phyloP scores from a whole-genome alignment of 2,329 filamentous ascomycete species.

The Apiospora hydei region DNA sequence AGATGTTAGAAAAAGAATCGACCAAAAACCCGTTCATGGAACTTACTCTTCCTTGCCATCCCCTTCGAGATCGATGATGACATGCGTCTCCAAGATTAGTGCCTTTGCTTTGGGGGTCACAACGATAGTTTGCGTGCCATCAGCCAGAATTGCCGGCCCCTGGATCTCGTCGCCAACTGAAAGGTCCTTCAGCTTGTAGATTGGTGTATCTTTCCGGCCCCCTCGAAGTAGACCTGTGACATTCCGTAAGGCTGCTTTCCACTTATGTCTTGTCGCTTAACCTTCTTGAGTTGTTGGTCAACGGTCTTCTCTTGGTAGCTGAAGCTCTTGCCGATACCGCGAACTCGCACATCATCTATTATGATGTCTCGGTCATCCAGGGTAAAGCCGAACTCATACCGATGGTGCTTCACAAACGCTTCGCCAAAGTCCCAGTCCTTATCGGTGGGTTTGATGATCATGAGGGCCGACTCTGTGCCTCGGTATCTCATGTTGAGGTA shows the following conservation, averaged over 20 bases:
- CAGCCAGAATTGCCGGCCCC: slow-evolving; percentile 86
- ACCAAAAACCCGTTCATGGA: not conserved
- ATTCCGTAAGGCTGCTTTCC: slow-evolving; percentile 69
- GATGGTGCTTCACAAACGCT: slow-evolving; percentile 86
- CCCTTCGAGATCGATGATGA: slow-evolving; percentile 83
- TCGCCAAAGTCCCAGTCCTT: slow-evolving; percentile 82
- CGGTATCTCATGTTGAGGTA: slow-evolving; percentile 95
- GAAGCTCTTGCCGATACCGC: slow-evolving; percentile 90
- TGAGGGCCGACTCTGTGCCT: slow-evolving; percentile 88
- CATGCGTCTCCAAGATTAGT: slow-evolving; percentile 82
- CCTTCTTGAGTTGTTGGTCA: slow-evolving; percentile 79
- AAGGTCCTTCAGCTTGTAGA: slow-evolving; percentile 83
- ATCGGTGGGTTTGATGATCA: slow-evolving; percentile 77
- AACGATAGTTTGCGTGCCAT: slow-evolving; percentile 90
- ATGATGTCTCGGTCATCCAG: slow-evolving; percentile 85
- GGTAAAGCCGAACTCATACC: slow-evolving; percentile 93
- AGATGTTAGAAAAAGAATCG: not conserved
- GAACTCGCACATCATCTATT: slow-evolving; percentile 85
- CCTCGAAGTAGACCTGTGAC: slow-evolving; percentile 85
- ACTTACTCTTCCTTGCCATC: slow-evolving; percentile 53
- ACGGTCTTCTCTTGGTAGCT: slow-evolving; percentile 81
- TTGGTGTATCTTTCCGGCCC: slow-evolving; percentile 77
- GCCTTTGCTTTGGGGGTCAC: slow-evolving; percentile 81
- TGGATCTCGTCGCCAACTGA: slow-evolving; percentile 73
- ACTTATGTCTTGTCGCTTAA: slow-evolving; percentile 65